Evolutionary conservation across 2,329 filamentous ascomycete genomes (phyloP), one percentile per base, ranked within the genome.

Genomic region (Paramyrothecium roridum): DNA sequence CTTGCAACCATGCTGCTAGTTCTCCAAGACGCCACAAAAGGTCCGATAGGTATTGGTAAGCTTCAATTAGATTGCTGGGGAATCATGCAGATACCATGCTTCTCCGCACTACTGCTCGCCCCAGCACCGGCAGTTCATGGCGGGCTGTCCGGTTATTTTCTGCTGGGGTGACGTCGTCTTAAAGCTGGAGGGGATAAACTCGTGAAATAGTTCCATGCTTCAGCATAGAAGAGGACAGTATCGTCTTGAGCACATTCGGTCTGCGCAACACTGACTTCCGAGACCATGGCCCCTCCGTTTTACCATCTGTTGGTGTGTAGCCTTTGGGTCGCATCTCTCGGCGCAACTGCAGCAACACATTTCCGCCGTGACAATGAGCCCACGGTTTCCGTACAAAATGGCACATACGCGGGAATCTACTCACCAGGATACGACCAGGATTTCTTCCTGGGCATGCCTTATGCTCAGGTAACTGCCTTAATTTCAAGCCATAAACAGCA

Each of bases 391-490:
- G 43, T 48, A 3, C 22, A 20, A n/a, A 53, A 53, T 43, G 51
- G 51, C 16, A 53, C 76, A 1, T 77, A 77, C 52, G 50, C 60
- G 20, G 77, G 78, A 1, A 54, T 67, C 2, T 63, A 71, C 50
- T 69, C 67, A 34, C 48, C 67, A 2, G 57, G 65, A 3, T 79
- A 76, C 52, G 59, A 73, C 22, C 76, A 78, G 30, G 77, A 81
- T 53, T 69, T 75, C 56, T 80, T 80, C 58, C 63, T 79, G 8
- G 76, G 76, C 2, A 75, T 84, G 7, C 81, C 80, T 0, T 84
- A 78, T 62, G 81, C 80, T 16, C 56, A 61, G 43, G 51, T 52
- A 45, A 12, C 7, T 12, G 21, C 33, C 40, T 49, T 58, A 30
- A 57, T 57, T 43, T 7, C 46, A 16, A 21, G 10, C 7, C 20